phyloP scores from a whole-genome alignment of 73 alveolate genomes.

The Paramecium bursaria region DNA sequence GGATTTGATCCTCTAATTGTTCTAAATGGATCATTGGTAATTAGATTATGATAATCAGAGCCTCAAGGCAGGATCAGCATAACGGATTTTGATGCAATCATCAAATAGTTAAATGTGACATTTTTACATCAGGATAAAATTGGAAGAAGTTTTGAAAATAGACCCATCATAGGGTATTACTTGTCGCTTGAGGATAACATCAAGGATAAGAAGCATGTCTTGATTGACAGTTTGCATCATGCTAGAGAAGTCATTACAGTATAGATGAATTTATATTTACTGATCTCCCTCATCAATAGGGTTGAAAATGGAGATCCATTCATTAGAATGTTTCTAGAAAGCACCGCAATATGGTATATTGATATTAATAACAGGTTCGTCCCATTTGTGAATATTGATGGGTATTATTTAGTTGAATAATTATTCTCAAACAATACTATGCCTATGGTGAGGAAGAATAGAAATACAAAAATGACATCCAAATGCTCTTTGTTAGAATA shows the following conservation, averaged over 20 bases:
- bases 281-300: not conserved
- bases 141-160: constrained; percentile 1
- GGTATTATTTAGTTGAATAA: constrained; percentile 76
- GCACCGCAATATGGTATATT: not conserved
- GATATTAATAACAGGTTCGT: constrained; percentile 5
- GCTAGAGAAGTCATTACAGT: constrained; percentile 40
- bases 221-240: constrained; percentile 54
- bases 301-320: not conserved
- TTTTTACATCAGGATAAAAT: not conserved
- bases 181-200: not conserved
- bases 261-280: constrained; percentile 17
- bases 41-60: too few relatives aligned
- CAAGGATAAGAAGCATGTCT: not conserved
- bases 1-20: too few relatives aligned
- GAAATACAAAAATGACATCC: constrained; percentile 70
- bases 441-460: constrained; percentile 82
- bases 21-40: too few relatives aligned
- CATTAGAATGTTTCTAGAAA: not conserved
- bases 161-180: not conserved
- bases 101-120: too few relatives aligned
- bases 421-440: constrained; percentile 33
- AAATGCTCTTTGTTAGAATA: constrained; percentile 62
- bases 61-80: too few relatives aligned
- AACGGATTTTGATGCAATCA: too few relatives aligned
- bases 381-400: constrained; percentile 94